Evolutionary conservation across 2,329 filamentous ascomycete species (phyloP).

Genomic region (Cercospora sp.): DNA sequence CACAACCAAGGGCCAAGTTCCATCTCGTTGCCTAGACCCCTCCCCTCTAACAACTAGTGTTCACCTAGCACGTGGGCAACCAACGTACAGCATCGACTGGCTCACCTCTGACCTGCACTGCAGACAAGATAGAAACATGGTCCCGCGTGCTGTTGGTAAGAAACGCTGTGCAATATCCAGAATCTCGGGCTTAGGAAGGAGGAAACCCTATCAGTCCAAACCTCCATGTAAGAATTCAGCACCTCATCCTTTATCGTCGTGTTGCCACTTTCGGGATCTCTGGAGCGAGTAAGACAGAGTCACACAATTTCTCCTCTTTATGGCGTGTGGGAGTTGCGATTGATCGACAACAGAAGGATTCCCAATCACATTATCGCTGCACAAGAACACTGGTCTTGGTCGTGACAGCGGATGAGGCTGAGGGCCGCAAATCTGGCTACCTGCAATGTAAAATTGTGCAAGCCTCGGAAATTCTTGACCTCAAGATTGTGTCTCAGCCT

Average conservation of each 20-base stretch:
- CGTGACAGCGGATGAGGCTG: slow-evolving; percentile 2
- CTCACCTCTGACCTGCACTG: not conserved
- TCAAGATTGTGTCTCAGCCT: not conserved
- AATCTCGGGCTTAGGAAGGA: not conserved
- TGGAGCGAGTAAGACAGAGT: not conserved
- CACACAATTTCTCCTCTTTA: not conserved
- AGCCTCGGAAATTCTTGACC: not conserved
- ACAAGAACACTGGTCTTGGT: not conserved
- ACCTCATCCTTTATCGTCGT: not conserved
- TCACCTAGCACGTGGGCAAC: not conserved
- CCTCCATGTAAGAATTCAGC: not conserved
- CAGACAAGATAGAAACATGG: not conserved
- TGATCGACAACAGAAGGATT: not conserved
- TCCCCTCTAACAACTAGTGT: not conserved
- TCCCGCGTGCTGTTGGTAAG: not conserved
- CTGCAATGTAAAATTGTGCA: not conserved
- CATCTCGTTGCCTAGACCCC: not conserved
- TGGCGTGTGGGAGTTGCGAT: not conserved
- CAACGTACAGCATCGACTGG: not conserved
- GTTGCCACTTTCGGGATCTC: not conserved
- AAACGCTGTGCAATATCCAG: not conserved
- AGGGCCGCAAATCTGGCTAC: not conserved
- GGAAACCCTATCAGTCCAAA: not conserved
- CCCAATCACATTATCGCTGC: not conserved
- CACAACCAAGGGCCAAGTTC: not conserved